phyloP scores from a whole-genome alignment of 1,284 basidiomycete genomes.

The Leccinum colubrinum region DNA sequence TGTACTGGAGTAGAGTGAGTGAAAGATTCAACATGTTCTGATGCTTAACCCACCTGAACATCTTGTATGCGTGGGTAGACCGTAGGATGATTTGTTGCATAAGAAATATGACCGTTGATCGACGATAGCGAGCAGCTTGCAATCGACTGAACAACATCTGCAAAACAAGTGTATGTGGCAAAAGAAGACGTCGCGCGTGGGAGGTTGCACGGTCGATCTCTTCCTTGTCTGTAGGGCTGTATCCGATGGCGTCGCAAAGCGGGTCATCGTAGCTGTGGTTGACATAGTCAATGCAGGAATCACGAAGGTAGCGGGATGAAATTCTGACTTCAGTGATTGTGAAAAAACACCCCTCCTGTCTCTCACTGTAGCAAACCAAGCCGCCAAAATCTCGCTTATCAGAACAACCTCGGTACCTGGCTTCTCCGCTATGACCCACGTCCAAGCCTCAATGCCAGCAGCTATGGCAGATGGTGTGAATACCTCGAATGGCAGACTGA shows the following conservation, averaged over 20 bases:
- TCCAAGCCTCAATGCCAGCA: conserved; percentile 93
- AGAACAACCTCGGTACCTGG: conserved; percentile 72
- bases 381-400: conserved; percentile 84
- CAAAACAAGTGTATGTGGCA: conserved; percentile 83
- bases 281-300: conserved; percentile 7
- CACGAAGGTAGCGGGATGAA: conserved; percentile 4
- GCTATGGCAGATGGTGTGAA: conserved; percentile 87
- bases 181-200: conserved; percentile 73
- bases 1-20: conserved; percentile 52
- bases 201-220: conserved; percentile 74
- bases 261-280: conserved; percentile 77
- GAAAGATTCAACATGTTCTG: neutral
- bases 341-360: conserved; percentile 85
- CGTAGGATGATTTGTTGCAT: conserved; percentile 84
- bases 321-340: conserved; percentile 68
- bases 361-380: conserved; percentile 85
- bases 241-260: conserved; percentile 84
- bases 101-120: conserved; percentile 82
- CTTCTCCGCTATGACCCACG: conserved; percentile 91
- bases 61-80: conserved; percentile 64
- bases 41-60: conserved; percentile 61
- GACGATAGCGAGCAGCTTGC: conserved; percentile 90
- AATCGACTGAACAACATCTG: conserved; percentile 92
- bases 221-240: conserved; percentile 89
- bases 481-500: conserved; percentile 86